Percentiles rank a stretch among this genome's conserved stretches.
phyloP scores from a whole-genome alignment of 352 stramenopile genomes.

The Phytopythium aichiense region DNA sequence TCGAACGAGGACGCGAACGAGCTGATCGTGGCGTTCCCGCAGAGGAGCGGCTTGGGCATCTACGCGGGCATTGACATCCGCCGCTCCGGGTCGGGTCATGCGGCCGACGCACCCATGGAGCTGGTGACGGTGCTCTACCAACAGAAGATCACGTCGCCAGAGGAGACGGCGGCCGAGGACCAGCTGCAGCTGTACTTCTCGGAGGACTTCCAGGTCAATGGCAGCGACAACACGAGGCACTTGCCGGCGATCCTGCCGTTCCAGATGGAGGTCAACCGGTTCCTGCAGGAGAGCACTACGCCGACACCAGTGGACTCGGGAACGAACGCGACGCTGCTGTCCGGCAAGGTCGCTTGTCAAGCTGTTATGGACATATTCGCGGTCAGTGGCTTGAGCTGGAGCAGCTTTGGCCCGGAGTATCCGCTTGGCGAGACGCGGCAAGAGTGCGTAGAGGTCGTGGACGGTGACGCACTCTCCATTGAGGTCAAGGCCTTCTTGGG shows the following conservation, averaged over 20 bases:
- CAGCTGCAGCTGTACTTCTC: constrained; percentile 43
- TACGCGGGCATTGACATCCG: constrained; percentile 57
- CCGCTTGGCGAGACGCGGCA: constrained; percentile 20
- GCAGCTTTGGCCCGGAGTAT: constrained; percentile 26
- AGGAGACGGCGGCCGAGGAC: constrained; percentile 15
- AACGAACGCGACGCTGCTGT: constrained; percentile 6
- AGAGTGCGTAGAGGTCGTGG: constrained; percentile 24
- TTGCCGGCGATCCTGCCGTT: constrained; percentile 55
- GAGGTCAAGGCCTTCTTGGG: constrained; percentile 29
- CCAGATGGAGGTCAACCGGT: constrained; percentile 49
- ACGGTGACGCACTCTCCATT: constrained; percentile 16
- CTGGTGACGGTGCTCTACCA: constrained; percentile 43
- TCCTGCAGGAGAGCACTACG: constrained; percentile 26
- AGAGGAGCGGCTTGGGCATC: constrained; percentile 24
- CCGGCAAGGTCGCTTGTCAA: constrained; percentile 24
- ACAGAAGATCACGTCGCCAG: constrained; percentile 14
- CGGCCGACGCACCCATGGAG: constrained; percentile 14
- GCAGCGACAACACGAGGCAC: constrained; percentile 8
- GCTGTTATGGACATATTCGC: constrained; percentile 48
- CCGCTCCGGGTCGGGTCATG: constrained; percentile 7
- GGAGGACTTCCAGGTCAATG: constrained; percentile 22
- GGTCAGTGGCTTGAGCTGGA: constrained; percentile 32
- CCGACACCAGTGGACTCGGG: background rate
- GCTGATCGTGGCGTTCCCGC: constrained; percentile 34
- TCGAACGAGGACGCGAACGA: constrained; percentile 36